Conservation (phyloP, 257 asterid genomes). For the Echites panduratus region DNA sequence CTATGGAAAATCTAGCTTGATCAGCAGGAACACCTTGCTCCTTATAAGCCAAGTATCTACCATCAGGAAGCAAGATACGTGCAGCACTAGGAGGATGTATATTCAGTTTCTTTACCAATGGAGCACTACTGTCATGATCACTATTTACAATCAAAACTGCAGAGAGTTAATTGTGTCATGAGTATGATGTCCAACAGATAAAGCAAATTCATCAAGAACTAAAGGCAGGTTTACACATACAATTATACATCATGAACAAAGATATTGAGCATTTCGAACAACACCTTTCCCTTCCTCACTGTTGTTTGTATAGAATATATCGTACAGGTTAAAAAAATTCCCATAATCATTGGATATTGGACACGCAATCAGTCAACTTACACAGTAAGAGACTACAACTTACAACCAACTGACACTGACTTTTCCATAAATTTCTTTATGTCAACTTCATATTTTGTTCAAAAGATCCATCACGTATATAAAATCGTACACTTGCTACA, state of each 20-base stretch:
- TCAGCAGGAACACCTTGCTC: constrained; percentile 81
- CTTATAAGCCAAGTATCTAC: constrained; percentile 76
- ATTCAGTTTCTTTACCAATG: constrained; percentile 54
- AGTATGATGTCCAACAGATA: neutral
- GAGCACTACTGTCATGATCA: constrained; percentile 35
- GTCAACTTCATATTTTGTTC: neutral
- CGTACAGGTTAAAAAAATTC: neutral
- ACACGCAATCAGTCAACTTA: neutral
- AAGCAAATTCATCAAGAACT: neutral
- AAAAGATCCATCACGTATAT: neutral
- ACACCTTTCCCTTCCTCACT: neutral
- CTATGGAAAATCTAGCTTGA: constrained; percentile 67
- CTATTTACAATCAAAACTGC: constrained; percentile 72
- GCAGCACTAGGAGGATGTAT: constrained; percentile 70
- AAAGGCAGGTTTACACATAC: neutral
- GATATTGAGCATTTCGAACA: neutral
- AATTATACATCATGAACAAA: neutral
- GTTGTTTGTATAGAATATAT: neutral
- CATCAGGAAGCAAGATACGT: constrained; percentile 81
- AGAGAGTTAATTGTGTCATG: constrained; percentile 28
- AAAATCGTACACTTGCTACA: neutral
- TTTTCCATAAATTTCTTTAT: neutral
- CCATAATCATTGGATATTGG: neutral
- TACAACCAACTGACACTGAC: neutral
- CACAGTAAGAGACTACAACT: neutral